Evolutionary conservation across 176 grass and related monocot genomes (phyloP).

Genomic region (Aegilops bicornis): DNA sequence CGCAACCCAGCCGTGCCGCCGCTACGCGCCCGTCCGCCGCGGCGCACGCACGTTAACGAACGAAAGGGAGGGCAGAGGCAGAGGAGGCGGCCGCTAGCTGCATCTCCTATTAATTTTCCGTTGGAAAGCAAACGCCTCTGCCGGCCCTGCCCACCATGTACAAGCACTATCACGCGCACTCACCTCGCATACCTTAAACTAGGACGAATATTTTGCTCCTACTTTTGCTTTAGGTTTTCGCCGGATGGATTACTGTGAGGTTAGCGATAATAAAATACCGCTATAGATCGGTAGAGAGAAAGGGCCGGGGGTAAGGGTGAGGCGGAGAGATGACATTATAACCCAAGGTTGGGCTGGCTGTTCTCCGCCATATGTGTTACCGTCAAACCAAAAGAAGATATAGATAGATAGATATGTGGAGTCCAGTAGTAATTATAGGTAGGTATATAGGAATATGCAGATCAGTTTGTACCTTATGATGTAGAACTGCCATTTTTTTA

Average conservation of each 20-base stretch:
- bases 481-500: too few species aligned
- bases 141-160: slow-evolving; percentile 13
- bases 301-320: not conserved
- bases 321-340: slow-evolving; percentile 35
- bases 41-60: not conserved
- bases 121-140: not conserved
- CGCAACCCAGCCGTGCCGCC: not conserved
- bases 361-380: slow-evolving; percentile 43
- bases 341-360: slow-evolving; percentile 22
- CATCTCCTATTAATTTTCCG: not conserved
- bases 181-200: slow-evolving; percentile 34
- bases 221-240: slow-evolving; percentile 30
- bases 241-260: slow-evolving; percentile 38
- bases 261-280: slow-evolving; percentile 24
- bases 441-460: not conserved
- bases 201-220: slow-evolving; percentile 40
- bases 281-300: not conserved
- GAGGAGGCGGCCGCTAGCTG: not conserved
- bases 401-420: slow-evolving; percentile 17
- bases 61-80: not conserved
- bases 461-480: too few species aligned
- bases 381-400: slow-evolving; percentile 49
- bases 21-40: not conserved
- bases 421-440: slow-evolving; percentile 16
- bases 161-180: not conserved